phyloP scores from a whole-genome alignment of 495 filamentous ascomycete genomes.

The Thozetella sp. region DNA sequence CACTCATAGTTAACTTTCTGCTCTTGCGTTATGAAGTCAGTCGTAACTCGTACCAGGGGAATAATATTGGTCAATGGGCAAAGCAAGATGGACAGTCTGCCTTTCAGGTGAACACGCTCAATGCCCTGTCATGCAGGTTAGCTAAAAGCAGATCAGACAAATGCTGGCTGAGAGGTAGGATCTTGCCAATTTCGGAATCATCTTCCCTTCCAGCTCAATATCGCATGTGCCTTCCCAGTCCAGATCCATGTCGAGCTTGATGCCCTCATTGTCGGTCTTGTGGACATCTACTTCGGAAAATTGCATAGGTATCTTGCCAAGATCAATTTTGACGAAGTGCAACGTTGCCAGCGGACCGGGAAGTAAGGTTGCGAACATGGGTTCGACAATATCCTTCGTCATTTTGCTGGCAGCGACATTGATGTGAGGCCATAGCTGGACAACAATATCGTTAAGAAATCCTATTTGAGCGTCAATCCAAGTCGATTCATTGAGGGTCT shows the following conservation, averaged over 20 bases:
- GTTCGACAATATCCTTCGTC: constrained; percentile 37
- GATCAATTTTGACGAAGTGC: constrained; percentile 38
- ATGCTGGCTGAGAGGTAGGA: neutral
- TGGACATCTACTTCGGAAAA: constrained; percentile 36
- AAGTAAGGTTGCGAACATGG: constrained; percentile 38
- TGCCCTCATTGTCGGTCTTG: constrained; percentile 33
- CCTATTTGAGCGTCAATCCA: constrained; percentile 12
- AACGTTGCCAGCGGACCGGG: constrained; percentile 34
- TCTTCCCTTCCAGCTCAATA: constrained; percentile 37
- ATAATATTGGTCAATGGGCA: constrained; percentile 38
- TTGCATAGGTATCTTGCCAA: constrained; percentile 33
- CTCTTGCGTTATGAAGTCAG: neutral
- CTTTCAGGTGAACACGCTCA: constrained; percentile 40
- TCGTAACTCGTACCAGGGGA: constrained; percentile 28
- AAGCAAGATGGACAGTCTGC: constrained; percentile 36
- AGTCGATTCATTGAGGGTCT: neutral
- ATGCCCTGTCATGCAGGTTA: constrained; percentile 26
- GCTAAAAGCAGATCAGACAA: neutral
- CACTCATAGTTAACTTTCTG: neutral
- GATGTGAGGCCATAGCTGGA: constrained; percentile 46
- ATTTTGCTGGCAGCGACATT: constrained; percentile 31
- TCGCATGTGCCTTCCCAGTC: constrained; percentile 41
- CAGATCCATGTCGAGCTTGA: constrained; percentile 45
- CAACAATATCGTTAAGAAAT: constrained; percentile 44
- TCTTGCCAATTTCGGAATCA: constrained; percentile 38